Evolutionary conservation across 2,329 filamentous ascomycete species (phyloP).

Genomic region (Coniella vitis): DNA sequence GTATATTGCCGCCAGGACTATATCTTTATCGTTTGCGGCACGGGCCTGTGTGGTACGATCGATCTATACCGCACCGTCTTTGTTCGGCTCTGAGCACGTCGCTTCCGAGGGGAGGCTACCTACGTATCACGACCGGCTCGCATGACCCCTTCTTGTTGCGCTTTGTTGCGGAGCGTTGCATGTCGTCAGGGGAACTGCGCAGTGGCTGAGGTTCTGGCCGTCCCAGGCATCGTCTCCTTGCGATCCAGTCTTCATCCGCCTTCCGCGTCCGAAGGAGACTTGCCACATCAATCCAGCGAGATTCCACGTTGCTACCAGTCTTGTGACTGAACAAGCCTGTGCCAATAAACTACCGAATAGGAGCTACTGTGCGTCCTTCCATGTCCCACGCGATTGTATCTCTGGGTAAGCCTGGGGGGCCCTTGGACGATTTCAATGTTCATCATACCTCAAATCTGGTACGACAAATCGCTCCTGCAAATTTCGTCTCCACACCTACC

Average conservation of each 20-base stretch:
- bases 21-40: slow-evolving; percentile 3
- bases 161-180: background rate
- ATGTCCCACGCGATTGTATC: too few relatives aligned
- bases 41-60: background rate
- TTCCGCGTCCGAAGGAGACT: too few relatives aligned
- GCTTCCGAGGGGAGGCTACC: background rate
- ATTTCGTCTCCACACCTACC: background rate
- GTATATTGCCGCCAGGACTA: slow-evolving; percentile 7
- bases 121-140: background rate
- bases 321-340: too few relatives aligned
- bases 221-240: too few relatives aligned
- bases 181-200: too few relatives aligned
- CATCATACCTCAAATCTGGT: slow-evolving; percentile 3
- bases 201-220: too few relatives aligned
- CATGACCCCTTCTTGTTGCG: background rate
- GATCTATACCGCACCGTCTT: background rate
- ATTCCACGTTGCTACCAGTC: too few relatives aligned
- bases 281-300: too few relatives aligned
- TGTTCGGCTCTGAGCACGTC: background rate
- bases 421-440: background rate
- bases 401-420: slow-evolving; percentile 5
- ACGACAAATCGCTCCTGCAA: slow-evolving; percentile 1
- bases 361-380: too few relatives aligned
- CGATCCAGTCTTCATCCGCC: too few relatives aligned
- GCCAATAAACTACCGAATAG: too few relatives aligned